Percentiles rank a stretch among this genome's conserved stretches.
Evolutionary conservation across 495 filamentous ascomycete species (phyloP).

Genomic region (Penicillium desertorum): DNA sequence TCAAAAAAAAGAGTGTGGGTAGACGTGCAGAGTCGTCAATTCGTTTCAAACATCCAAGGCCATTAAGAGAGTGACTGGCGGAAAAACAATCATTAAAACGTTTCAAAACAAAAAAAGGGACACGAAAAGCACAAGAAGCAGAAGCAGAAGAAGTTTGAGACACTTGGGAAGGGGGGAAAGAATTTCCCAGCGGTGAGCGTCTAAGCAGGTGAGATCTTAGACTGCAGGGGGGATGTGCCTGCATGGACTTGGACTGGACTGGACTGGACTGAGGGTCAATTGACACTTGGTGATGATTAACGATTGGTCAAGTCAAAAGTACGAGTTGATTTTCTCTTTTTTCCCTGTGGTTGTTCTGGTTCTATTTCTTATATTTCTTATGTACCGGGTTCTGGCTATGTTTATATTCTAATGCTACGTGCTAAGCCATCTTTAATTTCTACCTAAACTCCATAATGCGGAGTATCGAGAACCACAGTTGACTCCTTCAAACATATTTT

Average conservation of each 20-base stretch:
- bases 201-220: constrained; percentile 23
- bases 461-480: background rate
- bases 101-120: constrained; percentile 40
- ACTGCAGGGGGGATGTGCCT: constrained; percentile 16
- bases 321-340: background rate
- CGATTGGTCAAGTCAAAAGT: constrained; percentile 5
- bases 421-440: no score
- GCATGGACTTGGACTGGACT: background rate
- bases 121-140: constrained; percentile 33
- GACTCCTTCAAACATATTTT: background rate
- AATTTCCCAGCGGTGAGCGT: constrained; percentile 40
- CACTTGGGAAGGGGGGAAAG: constrained; percentile 25
- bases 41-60: constrained; percentile 26
- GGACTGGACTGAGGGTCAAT: background rate
- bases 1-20: constrained; percentile 25
- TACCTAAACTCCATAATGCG: background rate
- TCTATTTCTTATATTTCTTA: background rate
- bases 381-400: background rate
- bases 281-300: background rate
- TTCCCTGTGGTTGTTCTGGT: background rate
- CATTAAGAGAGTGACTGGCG: constrained; percentile 36
- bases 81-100: constrained; percentile 28
- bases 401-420: no score
- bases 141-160: constrained; percentile 32
- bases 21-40: constrained; percentile 31